These are phyloP conservation scores for Fusarium siculi DNA, from an alignment of 2,329 filamentous ascomycete species.

Conservation along the genomic window DNA sequence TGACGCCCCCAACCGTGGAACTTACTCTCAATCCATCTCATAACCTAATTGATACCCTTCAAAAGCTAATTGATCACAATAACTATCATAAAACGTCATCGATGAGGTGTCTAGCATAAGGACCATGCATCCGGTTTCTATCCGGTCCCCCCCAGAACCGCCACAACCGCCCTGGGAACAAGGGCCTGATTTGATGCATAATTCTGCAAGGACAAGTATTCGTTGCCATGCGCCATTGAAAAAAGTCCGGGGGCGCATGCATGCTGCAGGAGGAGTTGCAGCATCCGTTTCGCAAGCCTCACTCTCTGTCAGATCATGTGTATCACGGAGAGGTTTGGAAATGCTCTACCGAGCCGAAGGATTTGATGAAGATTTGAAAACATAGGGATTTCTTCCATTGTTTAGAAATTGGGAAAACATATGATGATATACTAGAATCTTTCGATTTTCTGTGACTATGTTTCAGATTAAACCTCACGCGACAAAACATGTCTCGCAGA, in stretches of 20 bases:
- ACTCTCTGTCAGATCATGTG: conserved; percentile 26
- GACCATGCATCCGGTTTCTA: conserved; percentile 25
- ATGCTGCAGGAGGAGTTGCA: conserved; percentile 19
- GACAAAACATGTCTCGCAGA: conserved; percentile 19
- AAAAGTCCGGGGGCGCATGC: conserved; percentile 9
- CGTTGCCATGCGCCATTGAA: conserved; percentile 1
- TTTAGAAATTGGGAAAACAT: conserved; percentile 1
- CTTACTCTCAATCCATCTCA: neutral
- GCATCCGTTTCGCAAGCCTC: conserved; percentile 4
- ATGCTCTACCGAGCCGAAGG: conserved; percentile 1
- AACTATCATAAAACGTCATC: neutral
- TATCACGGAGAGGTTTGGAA: neutral
- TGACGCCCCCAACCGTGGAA: neutral
- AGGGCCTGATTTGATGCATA: neutral
- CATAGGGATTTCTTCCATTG: neutral
- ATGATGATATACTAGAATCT: conserved; percentile 14
- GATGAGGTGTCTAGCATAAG: conserved; percentile 21
- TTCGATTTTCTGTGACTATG: conserved; percentile 20
- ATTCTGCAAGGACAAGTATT: conserved; percentile 6
- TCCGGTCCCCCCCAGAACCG: conserved; percentile 14
- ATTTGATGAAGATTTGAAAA: neutral
- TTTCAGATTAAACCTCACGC: conserved; percentile 22
- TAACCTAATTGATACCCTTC: neutral
- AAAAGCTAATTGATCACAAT: neutral
- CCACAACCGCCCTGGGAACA: conserved; percentile 17